Conservation (phyloP, 495 filamentous ascomycete species). For the Tuber aestivum region DNA sequence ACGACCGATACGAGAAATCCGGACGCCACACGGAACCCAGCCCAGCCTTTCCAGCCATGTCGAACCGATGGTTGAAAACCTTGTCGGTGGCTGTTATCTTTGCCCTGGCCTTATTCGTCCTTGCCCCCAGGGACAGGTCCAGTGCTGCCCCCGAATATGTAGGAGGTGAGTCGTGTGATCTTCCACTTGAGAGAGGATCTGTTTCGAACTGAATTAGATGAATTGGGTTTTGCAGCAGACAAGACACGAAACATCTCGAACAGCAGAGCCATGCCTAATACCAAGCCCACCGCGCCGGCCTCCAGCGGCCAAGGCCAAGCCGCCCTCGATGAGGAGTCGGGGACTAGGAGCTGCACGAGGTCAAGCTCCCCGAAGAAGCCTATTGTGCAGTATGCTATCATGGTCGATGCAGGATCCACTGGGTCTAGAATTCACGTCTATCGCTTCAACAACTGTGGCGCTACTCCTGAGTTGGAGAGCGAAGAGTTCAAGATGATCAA, state of each 20-base stretch:
- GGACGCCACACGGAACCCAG: constrained; percentile 42
- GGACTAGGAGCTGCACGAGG: constrained; percentile 69
- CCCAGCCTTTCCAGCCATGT: constrained; percentile 43
- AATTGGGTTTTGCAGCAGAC: background rate
- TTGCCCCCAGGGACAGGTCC: constrained; percentile 51
- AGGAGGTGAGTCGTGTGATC: constrained; percentile 43
- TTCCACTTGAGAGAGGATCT: constrained; percentile 27
- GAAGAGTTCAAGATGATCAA: constrained; percentile 87
- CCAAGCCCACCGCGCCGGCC: constrained; percentile 6
- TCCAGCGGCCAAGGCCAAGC: constrained; percentile 45
- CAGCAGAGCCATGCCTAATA: constrained; percentile 5
- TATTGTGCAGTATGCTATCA: constrained; percentile 90
- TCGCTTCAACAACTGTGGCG: constrained; percentile 96
- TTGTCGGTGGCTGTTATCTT: constrained; percentile 58
- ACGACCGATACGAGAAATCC: constrained; percentile 49
- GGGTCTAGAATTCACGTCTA: constrained; percentile 98
- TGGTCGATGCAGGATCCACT: constrained; percentile 97
- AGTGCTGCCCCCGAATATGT: constrained; percentile 11
- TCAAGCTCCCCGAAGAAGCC: constrained; percentile 80
- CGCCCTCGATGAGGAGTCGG: constrained; percentile 55
- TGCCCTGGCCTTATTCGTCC: constrained; percentile 56
- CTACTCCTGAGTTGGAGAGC: constrained; percentile 86
- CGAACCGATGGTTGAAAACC: constrained; percentile 57
- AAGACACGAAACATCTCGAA: background rate
- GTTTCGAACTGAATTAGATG: constrained; percentile 14